Evolutionary conservation across 1,284 basidiomycete genomes (phyloP), one percentile per base, ranked within the genome.

Genomic region (Ganoderma lingzhi): DNA sequence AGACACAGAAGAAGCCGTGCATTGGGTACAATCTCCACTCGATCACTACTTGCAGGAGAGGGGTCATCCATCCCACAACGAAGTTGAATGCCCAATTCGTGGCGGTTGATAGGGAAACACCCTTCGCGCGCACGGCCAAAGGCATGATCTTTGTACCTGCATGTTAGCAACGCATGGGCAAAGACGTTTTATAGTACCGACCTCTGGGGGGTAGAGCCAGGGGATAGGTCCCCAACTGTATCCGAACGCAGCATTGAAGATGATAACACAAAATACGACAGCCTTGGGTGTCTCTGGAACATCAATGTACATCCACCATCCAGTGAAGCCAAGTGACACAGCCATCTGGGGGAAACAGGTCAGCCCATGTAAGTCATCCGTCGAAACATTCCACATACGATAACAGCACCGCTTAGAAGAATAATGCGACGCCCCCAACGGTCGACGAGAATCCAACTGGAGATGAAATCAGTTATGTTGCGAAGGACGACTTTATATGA

Each of bases 161-260:
- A 14, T 37, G 32, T 48, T 30, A 63, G 42, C 14, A 35, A 15
- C 19, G 2, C n/a, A n/a, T 35, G 9, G 8, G 37, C 44, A 17
- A 28, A 23, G 9, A 48, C 6, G 12, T 23, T 45, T 41, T 12
- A 14, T 45, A 15, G 3, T 19, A 53, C 80, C 61, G 69, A 92
- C 92, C 84, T 94, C 94, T 28, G 93, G 94, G 67, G 94, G 94
- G 80, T 96, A 97, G 37, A 98, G 83, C 96, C 96, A 76, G 28
- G 76, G 76, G 59, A 77, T 74, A 39, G 76, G 76, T 15, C 76
- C 76, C 76, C 76, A 77, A 55, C 92, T 94, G 78, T 91, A 95
- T 19, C 96, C 97, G 78, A 98, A 98, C 10, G 93, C 93, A 56
- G 95, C 95, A 75, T 99, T 99, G 87, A 94, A 99, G 62, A 97